Conservation (phyloP, 2,329 filamentous ascomycete genomes). For the Gremmenia infestans region DNA sequence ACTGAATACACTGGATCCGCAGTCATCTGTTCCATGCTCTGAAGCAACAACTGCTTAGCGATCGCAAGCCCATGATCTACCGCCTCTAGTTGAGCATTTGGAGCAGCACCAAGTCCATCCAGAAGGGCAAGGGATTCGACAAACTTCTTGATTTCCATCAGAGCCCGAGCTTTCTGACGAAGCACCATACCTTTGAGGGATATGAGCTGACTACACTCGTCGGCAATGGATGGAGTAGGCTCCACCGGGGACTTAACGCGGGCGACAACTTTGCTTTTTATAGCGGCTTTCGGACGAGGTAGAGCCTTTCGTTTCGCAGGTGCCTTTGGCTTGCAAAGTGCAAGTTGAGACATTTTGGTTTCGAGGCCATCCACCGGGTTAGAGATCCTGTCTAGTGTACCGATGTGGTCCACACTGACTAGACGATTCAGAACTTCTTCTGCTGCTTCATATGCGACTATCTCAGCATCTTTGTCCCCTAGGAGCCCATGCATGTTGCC, state of each 20-base stretch:
- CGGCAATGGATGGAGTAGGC: constrained; percentile 15
- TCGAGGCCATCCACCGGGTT: constrained; percentile 17
- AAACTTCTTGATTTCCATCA: constrained; percentile 46
- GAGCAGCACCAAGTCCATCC: constrained; percentile 43
- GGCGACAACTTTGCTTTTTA: constrained; percentile 28
- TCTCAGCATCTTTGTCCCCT: constrained; percentile 42
- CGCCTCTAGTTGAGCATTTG: constrained; percentile 38
- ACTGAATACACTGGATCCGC: constrained; percentile 82
- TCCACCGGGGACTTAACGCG: constrained; percentile 23
- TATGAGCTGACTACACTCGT: constrained; percentile 33
- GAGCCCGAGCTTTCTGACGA: constrained; percentile 44
- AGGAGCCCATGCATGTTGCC: constrained; percentile 48
- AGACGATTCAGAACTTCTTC: constrained; percentile 41
- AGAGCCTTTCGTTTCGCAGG: constrained; percentile 32
- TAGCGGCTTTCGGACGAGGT: constrained; percentile 24
- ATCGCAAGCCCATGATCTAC: constrained; percentile 53
- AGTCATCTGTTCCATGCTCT: constrained; percentile 68
- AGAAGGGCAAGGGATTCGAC: constrained; percentile 52
- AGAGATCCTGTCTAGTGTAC: constrained; percentile 18
- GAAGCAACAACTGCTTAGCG: constrained; percentile 62
- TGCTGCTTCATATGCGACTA: constrained; percentile 43
- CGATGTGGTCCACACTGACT: constrained; percentile 34
- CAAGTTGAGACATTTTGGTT: constrained; percentile 21
- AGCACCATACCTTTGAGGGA: constrained; percentile 44
- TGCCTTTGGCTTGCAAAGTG: constrained; percentile 32